Evolutionary conservation across 176 grass and related monocot species (phyloP).

Genomic region (Zea luxurians): DNA sequence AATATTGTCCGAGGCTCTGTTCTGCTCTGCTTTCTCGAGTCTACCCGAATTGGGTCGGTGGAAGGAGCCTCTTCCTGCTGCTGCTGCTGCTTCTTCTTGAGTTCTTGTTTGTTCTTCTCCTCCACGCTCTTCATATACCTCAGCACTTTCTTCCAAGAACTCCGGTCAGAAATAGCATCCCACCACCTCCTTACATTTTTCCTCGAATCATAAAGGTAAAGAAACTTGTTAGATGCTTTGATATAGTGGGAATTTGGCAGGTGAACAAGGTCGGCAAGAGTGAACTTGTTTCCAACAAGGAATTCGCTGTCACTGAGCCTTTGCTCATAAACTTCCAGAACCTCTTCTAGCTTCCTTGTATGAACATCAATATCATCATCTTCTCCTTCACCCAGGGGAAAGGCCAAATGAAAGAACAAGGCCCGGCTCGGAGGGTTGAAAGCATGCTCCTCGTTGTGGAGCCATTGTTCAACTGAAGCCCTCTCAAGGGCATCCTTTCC

Average conservation of each 20-base stretch:
- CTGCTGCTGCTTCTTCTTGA: slow-evolving; percentile 39
- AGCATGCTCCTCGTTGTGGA: slow-evolving; percentile 77
- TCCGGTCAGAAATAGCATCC: slow-evolving; percentile 51
- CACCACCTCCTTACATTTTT: slow-evolving; percentile 89
- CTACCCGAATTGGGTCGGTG: background rate
- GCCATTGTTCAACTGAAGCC: slow-evolving; percentile 92
- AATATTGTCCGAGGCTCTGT: slow-evolving; percentile 40
- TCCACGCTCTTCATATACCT: slow-evolving; percentile 35
- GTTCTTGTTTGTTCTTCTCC: slow-evolving; percentile 31
- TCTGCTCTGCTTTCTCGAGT: slow-evolving; percentile 8
- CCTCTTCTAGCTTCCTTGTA: slow-evolving; percentile 54
- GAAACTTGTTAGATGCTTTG: slow-evolving; percentile 50
- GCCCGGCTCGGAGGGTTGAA: slow-evolving; percentile 85
- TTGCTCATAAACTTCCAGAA: slow-evolving; percentile 88
- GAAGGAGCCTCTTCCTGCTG: slow-evolving; percentile 27
- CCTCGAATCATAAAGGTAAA: slow-evolving; percentile 65
- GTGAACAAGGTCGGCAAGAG: slow-evolving; percentile 79
- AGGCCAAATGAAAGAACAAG: slow-evolving; percentile 79
- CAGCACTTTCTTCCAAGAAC: slow-evolving; percentile 66
- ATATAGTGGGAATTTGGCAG: slow-evolving; percentile 80
- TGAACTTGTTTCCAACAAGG: slow-evolving; percentile 75
- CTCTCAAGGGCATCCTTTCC: slow-evolving; percentile 80
- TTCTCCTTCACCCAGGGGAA: slow-evolving; percentile 35
- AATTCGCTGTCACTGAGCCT: slow-evolving; percentile 65
- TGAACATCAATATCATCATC: slow-evolving; percentile 43